These are phyloP conservation scores for Leishmania gerbilli DNA, from an alignment of 208 protist species.

Conservation along the genomic window DNA sequence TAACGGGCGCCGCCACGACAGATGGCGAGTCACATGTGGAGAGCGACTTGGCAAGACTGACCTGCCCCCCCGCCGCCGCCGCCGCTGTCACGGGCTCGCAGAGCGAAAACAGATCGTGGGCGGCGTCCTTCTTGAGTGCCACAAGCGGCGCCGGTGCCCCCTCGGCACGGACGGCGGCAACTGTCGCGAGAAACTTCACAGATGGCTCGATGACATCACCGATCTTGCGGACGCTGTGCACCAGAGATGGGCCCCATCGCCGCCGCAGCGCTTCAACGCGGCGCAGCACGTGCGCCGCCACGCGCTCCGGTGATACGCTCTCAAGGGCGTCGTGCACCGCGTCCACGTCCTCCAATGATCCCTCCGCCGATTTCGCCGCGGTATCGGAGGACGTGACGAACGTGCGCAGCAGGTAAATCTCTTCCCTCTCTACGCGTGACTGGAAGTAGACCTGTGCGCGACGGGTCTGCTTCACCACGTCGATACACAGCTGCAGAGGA, in stretches of 20 bases:
- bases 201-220: conserved; percentile 49
- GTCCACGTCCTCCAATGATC: conserved; percentile 7
- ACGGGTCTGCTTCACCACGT: conserved; percentile 72
- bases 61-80: not conserved
- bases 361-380: conserved; percentile 2
- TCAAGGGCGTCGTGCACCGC: conserved; percentile 15
- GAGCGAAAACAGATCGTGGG: conserved; percentile 49
- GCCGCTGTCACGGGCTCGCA: conserved; percentile 10
- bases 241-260: conserved; percentile 62
- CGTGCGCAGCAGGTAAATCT: conserved; percentile 16
- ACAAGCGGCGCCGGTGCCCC: conserved; percentile 44
- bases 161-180: conserved; percentile 43
- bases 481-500: conserved; percentile 64
- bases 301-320: conserved; percentile 17
- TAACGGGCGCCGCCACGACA: conserved; percentile 24
- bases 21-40: conserved; percentile 11
- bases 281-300: conserved; percentile 23
- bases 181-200: conserved; percentile 53
- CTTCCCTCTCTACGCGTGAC: conserved; percentile 39
- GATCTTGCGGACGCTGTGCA: conserved; percentile 47
- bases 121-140: conserved; percentile 56
- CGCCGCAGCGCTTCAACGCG: conserved; percentile 39
- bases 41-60: not conserved
- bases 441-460: conserved; percentile 57
- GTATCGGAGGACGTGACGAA: conserved; percentile 4